phyloP scores from a whole-genome alignment of 441 rosid species.

The Viola pubescens region DNA sequence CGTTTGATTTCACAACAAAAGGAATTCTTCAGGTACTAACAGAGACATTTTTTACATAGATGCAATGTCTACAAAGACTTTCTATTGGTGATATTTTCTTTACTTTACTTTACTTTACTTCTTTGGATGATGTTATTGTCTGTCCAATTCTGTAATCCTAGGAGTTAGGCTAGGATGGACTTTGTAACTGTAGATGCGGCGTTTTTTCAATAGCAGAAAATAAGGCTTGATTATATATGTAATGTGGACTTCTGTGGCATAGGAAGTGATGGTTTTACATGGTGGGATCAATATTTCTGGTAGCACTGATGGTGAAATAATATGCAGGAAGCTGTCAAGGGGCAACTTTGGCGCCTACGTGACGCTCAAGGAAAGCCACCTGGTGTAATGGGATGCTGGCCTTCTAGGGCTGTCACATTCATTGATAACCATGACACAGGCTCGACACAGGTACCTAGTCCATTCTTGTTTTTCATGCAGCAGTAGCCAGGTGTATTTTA shows the following conservation, averaged over 20 bases:
- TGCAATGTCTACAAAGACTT: background rate
- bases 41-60: conserved; percentile 2
- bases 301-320: conserved; percentile 3
- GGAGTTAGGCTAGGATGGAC: too few relatives aligned
- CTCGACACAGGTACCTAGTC: conserved; percentile 65
- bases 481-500: background rate
- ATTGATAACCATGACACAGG: conserved; percentile 94
- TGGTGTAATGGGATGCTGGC: conserved; percentile 97
- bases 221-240: background rate
- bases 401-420: conserved; percentile 85
- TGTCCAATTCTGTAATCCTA: background rate
- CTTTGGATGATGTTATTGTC: background rate
- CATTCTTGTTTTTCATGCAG: conserved; percentile 4
- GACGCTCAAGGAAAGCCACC: conserved; percentile 87
- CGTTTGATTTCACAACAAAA: conserved; percentile 93
- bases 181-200: background rate
- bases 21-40: conserved; percentile 77
- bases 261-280: background rate
- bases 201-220: background rate
- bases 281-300: conserved; percentile 4
- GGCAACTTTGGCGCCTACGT: conserved; percentile 73
- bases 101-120: background rate
- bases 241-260: background rate
- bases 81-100: background rate
- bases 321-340: conserved; percentile 81